A percentile compares a stretch with the other conserved stretches of the same genome.
phyloP scores from a whole-genome alignment of 176 grass and related monocot species.

The Eremochloa ophiuroides region DNA sequence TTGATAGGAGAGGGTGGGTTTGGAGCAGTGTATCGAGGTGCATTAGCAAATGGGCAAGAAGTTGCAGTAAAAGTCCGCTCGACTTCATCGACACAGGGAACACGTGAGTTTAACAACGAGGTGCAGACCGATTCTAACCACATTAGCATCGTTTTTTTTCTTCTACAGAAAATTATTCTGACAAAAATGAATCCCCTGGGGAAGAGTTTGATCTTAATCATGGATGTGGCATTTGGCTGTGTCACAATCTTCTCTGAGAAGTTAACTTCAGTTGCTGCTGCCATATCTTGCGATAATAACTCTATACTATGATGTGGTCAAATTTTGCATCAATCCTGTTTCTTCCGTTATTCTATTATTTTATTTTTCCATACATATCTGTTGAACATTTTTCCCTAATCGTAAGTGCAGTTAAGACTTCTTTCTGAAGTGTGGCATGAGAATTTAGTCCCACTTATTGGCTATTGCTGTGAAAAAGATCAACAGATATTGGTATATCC shows the following conservation, averaged over 20 bases:
- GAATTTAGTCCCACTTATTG: constrained; percentile 72
- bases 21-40: constrained; percentile 68
- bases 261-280: background rate
- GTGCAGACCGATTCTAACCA: constrained; percentile 24
- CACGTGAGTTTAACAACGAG: constrained; percentile 78
- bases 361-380: constrained; percentile 8
- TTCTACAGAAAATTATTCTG: background rate
- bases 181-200: background rate
- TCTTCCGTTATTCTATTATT: constrained; percentile 3
- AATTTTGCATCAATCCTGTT: background rate
- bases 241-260: background rate
- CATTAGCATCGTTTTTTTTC: background rate
- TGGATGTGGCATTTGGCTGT: background rate
- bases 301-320: background rate
- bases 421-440: constrained; percentile 65
- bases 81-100: constrained; percentile 61
- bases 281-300: background rate
- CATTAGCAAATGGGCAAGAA: constrained; percentile 59
- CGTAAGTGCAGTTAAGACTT: constrained; percentile 45
- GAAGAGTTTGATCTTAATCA: constrained; percentile 11
- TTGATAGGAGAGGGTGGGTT: constrained; percentile 80
- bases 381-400: constrained; percentile 22
- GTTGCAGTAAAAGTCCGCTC: constrained; percentile 77
- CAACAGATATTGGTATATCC: constrained; percentile 80
- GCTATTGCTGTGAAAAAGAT: constrained; percentile 85